Conservation (phyloP, 495 filamentous ascomycete species). For the Penicillium verhagenii region DNA sequence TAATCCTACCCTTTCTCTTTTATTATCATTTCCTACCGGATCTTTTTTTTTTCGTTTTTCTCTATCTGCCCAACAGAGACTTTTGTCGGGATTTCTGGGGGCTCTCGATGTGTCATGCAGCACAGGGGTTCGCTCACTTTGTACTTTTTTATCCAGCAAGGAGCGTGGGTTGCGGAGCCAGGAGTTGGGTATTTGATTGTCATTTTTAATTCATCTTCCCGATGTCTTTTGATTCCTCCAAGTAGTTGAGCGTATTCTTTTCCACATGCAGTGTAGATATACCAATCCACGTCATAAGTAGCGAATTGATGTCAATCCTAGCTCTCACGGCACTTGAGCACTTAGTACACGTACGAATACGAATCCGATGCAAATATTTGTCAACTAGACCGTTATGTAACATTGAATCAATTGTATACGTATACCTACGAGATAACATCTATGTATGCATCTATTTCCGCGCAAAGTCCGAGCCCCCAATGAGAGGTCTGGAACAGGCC, state of each 20-base stretch:
- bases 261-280: background rate
- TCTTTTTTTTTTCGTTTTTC: background rate
- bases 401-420: too few relatives aligned
- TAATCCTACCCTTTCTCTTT: background rate
- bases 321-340: too few relatives aligned
- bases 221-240: slow-evolving; percentile 2
- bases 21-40: background rate
- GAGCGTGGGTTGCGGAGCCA: slow-evolving; percentile 29
- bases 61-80: background rate
- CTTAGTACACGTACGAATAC: too few relatives aligned
- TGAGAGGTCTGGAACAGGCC: background rate
- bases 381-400: too few relatives aligned
- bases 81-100: background rate
- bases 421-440: background rate
- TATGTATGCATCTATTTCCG: background rate
- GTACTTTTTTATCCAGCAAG: slow-evolving; percentile 31
- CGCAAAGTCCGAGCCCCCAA: background rate
- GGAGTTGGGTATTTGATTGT: slow-evolving; percentile 23
- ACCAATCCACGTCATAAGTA: background rate
- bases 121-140: background rate
- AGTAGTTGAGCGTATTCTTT: background rate
- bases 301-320: background rate
- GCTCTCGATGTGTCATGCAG: background rate
- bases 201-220: slow-evolving; percentile 8
- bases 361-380: too few relatives aligned